Conservation (phyloP, 257 asterid species). For the Verbena officinalis region DNA sequence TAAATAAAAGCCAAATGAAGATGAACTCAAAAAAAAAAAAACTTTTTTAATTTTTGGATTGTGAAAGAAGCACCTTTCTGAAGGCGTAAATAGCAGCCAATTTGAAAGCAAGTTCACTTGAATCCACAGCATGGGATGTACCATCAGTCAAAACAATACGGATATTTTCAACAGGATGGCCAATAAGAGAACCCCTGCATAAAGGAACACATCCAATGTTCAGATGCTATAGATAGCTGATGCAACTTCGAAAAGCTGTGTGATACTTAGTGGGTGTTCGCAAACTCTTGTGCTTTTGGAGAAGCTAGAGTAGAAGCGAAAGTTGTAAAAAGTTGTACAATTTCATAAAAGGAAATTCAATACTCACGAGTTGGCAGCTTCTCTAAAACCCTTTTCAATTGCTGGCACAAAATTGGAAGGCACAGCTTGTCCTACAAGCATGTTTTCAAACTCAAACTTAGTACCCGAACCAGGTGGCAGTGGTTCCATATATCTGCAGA, state of each 20-base stretch:
- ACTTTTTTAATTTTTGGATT: conserved; percentile 4
- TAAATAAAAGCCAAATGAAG: conserved; percentile 13
- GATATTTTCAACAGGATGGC: conserved; percentile 95
- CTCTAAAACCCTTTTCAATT: conserved; percentile 95
- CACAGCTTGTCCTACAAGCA: conserved; percentile 85
- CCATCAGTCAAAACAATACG: conserved; percentile 92
- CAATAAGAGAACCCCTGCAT: conserved; percentile 94
- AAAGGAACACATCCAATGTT: conserved; percentile 28
- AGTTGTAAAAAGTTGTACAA: neutral
- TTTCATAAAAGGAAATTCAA: conserved; percentile 15
- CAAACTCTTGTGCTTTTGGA: too few relatives aligned
- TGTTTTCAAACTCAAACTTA: conserved; percentile 87
- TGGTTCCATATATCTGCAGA: conserved; percentile 83
- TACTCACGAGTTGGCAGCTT: conserved; percentile 98
- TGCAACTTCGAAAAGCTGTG: conserved; percentile 2
- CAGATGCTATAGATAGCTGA: neutral
- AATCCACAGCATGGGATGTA: conserved; percentile 94
- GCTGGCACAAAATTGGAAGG: conserved; percentile 95
- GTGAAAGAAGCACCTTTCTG: conserved; percentile 71
- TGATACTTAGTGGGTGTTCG: neutral
- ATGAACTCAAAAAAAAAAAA: conserved; percentile 2
- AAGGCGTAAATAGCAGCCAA: conserved; percentile 96
- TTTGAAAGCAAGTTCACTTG: conserved; percentile 99
- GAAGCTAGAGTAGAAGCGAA: too few relatives aligned
- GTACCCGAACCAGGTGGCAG: conserved; percentile 75